Base-by-base conservation (phyloP, 2,329 filamentous ascomycete species). In the Aspergillus sergii region DNA sequence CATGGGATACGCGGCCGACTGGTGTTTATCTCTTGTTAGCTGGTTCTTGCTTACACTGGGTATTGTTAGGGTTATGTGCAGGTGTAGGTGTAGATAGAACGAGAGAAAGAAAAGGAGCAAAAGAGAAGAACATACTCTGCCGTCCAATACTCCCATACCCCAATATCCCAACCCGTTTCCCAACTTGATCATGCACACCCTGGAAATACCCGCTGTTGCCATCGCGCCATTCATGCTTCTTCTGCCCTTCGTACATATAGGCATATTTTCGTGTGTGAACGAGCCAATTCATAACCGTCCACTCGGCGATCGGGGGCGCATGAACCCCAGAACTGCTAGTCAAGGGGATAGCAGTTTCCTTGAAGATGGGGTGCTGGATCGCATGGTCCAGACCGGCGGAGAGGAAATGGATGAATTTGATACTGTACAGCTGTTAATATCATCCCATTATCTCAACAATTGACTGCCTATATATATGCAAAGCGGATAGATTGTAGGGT, bases 281-380 rank as follows among this genome's bases (percentile, higher is more conserved):
- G 2, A 90, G 77, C 59, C 84, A 83, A 68, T 88, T 89, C 82
- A 89, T 81, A 32, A 89, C 75, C 14, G 88, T 84, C 88, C 88
- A 91, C 78, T 90, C 88, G 0, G 87, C 82, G 57, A 90, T 90
- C 61, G 88, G 86, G 0, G 88, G 88, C 1, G 86, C 86, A 69
- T 88, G 86, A 54, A 88, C 83, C 28, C 86, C 80, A 5, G 82
- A 84, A 39, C 81, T 82, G 4, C 83, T 87, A 4, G 84, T 84
- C 61, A 89, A 78, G 0, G 83, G 79, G 57, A 88, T 83, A 30
- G 83, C 71, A 16, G 81, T 83, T 54, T 83, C 75, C 8, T 76
- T 84, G 65, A 86, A 82, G 46, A 88, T 80, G 0, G 85, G 85
- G 60, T 84, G 76, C n/a, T 80, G 71, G 43, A 81, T 71, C 26